Evolutionary conservation across 352 stramenopile genomes (phyloP).

Genomic region (Globisporangium sylvaticum): DNA sequence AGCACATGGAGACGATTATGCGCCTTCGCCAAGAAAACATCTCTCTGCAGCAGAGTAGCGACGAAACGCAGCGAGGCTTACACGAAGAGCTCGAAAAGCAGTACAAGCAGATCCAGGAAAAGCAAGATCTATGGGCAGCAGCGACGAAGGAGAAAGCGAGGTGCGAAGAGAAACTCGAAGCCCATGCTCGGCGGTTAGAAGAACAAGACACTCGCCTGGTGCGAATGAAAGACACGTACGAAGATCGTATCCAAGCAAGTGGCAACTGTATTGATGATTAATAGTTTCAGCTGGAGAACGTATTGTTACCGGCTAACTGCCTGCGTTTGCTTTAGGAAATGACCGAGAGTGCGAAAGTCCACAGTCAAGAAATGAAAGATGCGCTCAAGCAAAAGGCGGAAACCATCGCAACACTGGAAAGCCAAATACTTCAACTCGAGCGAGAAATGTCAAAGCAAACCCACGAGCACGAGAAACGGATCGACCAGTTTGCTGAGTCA

Average conservation of each 20-base stretch:
- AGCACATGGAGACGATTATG: conserved; percentile 47
- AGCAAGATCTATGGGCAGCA: conserved; percentile 28
- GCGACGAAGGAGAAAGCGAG: conserved; percentile 31
- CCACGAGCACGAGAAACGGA: conserved; percentile 49
- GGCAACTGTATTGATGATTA: not conserved
- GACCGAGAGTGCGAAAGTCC: conserved; percentile 20
- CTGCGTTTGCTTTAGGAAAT: conserved; percentile 17
- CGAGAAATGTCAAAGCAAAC: conserved; percentile 33
- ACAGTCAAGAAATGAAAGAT: conserved; percentile 25
- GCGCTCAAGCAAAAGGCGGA: conserved; percentile 30
- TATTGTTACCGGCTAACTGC: not conserved
- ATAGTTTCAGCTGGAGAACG: no score
- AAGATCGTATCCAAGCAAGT: conserved; percentile 44
- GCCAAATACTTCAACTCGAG: conserved; percentile 39
- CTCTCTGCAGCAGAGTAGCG: conserved; percentile 39
- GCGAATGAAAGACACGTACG: conserved; percentile 36
- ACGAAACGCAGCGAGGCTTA: conserved; percentile 27
- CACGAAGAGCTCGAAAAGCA: conserved; percentile 35
- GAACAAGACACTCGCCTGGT: conserved; percentile 33
- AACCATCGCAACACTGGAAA: conserved; percentile 32
- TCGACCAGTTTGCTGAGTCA: conserved; percentile 52
- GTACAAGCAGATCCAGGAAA: conserved; percentile 39
- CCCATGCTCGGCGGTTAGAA: conserved; percentile 33
- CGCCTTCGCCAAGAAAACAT: conserved; percentile 56
- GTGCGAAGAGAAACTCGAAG: conserved; percentile 40